Evolutionary conservation across 169 alveolate genomes (phyloP), one percentile per base, ranked within the genome.

Genomic region (Plasmodium cynomolgi): DNA sequence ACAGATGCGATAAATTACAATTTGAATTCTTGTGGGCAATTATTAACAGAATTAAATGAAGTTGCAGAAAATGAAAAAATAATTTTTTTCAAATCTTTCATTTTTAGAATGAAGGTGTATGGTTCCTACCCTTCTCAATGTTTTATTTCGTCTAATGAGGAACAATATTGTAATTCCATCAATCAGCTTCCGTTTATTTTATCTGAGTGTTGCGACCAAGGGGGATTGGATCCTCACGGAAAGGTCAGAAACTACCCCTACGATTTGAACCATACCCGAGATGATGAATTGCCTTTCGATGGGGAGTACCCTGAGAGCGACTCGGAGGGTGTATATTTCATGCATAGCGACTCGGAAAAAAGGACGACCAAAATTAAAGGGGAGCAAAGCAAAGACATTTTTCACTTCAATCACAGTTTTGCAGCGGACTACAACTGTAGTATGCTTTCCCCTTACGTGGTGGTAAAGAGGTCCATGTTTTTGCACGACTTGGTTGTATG

Each of bases 71-170:
- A 90, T 8, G 91, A 90, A 15, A 80, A 90, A 90, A 50, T 90
- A 41, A 23, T n/a, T 90, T 90, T 90, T 90, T 79, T 90, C 81
- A 90, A 90, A 81, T 58, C 90, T 37, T 90, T 90, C 83, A 90
- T 90, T 26, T 81, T 23, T 29, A 26, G 83, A 80, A 90, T 90
- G 94, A 90, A 90, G 50, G 94, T 90, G 7, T 90, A 37, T 15
- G 94, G 94, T 50, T 90, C 94, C 2, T 90, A 90, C 74, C 94
- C 94, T 9, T 81, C 94, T 17, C 94, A 90, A 44, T 90, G 94
- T 90, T 90, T 90, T 54, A 17, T 29, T 9, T 68, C 77, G 26
- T 58, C 91, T 4, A 20, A 81, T 31, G 39, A 90, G 34, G 50
- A 58, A 17, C 84, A 90, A 44, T 81, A 80, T 81, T 47, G 68